phyloP scores from a whole-genome alignment of 2,329 filamentous ascomycete species.

The Cytospora paraplurivora region DNA sequence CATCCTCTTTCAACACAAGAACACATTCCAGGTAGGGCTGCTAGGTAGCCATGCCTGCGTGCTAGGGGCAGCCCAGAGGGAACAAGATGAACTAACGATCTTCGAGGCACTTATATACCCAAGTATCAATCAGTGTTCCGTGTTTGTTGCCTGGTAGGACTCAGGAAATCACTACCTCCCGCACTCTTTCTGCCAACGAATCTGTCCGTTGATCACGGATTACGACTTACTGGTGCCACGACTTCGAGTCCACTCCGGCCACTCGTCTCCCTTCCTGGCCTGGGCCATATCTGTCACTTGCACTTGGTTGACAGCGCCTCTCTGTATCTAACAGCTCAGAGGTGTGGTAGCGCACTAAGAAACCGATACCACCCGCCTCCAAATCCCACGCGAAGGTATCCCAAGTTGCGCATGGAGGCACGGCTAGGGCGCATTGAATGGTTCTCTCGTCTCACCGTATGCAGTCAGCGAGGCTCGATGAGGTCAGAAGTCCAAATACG shows the following conservation, averaged over 20 bases:
- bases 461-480: slow-evolving; percentile 18
- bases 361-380: not conserved
- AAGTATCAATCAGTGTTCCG: not conserved
- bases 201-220: not conserved
- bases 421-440: not conserved
- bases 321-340: slow-evolving; percentile 13
- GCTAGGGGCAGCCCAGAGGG: not conserved
- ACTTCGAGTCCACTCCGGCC: slow-evolving; percentile 11
- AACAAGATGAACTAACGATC: not conserved
- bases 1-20: not conserved
- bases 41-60: too few species aligned
- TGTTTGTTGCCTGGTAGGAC: not conserved
- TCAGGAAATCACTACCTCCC: not conserved
- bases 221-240: slow-evolving; percentile 20
- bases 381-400: too few species aligned
- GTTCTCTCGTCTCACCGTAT: slow-evolving; percentile 15
- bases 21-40: too few species aligned
- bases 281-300: not conserved
- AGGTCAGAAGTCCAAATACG: slow-evolving; percentile 5
- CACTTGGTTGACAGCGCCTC: not conserved
- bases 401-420: not conserved
- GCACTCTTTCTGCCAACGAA: not conserved
- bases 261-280: slow-evolving; percentile 12
- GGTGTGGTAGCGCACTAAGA: not conserved
- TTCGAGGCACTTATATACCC: not conserved